Percentiles rank a stretch among this genome's conserved stretches.
These are phyloP conservation scores for Linnemannia zychae DNA, from an alignment of 192 early-diverging fungal genomes.

Conservation along the genomic window DNA sequence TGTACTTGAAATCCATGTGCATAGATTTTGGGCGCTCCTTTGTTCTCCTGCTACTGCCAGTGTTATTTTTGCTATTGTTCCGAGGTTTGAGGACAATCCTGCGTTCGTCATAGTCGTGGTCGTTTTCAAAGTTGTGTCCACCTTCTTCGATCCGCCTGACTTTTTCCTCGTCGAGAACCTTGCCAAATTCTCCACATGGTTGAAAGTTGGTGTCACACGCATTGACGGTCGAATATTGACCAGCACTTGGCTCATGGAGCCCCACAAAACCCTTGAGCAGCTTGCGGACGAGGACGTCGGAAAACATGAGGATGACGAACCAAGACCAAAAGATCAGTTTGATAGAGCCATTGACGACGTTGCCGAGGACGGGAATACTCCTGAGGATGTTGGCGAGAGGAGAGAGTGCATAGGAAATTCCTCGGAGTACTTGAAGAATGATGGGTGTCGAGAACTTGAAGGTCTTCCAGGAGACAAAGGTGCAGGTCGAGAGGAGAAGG, in stretches of 20 bases:
- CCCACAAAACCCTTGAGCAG: slow-evolving; percentile 50
- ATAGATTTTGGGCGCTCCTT: slow-evolving; percentile 37
- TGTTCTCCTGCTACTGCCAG: slow-evolving; percentile 5
- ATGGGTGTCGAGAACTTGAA: slow-evolving; percentile 47
- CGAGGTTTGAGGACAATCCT: slow-evolving; percentile 19
- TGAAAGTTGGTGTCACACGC: slow-evolving; percentile 58
- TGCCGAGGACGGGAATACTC: slow-evolving; percentile 39
- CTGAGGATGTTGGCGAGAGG: slow-evolving; percentile 41
- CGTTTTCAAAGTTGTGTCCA: slow-evolving; percentile 45
- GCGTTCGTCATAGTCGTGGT: slow-evolving; percentile 49
- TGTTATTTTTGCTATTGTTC: background rate
- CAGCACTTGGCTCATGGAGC: slow-evolving; percentile 46
- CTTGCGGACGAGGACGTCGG: slow-evolving; percentile 46
- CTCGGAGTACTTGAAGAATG: slow-evolving; percentile 37
- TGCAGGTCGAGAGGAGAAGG: slow-evolving; percentile 48
- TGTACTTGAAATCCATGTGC: slow-evolving; percentile 43
- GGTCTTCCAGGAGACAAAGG: slow-evolving; percentile 50
- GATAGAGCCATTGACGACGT: slow-evolving; percentile 51
- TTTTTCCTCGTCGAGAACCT: slow-evolving; percentile 47
- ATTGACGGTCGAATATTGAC: slow-evolving; percentile 52
- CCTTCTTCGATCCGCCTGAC: slow-evolving; percentile 45
- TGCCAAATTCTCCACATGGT: slow-evolving; percentile 56
- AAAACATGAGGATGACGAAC: slow-evolving; percentile 53
- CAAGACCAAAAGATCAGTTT: slow-evolving; percentile 46
- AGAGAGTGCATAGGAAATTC: slow-evolving; percentile 31